phyloP scores from a whole-genome alignment of 2,329 filamentous ascomycete species.

The Ceratocystis diversiconidia region DNA sequence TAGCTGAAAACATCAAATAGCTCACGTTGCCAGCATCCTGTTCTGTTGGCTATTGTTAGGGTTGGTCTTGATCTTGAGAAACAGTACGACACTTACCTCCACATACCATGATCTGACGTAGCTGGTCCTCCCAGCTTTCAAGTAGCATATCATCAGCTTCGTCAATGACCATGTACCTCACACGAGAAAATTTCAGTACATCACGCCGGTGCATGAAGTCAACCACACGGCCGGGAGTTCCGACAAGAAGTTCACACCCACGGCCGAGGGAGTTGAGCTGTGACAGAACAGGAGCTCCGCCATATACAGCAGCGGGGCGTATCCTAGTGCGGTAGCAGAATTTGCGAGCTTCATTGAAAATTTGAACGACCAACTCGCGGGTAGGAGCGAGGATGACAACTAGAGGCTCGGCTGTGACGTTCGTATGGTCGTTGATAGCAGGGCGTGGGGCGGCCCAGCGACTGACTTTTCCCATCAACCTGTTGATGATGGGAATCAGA shows the following conservation, averaged over 20 bases:
- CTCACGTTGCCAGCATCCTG: constrained; percentile 56
- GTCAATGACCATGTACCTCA: constrained; percentile 74
- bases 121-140: constrained; percentile 60
- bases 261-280: constrained; percentile 61
- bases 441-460: constrained; percentile 70
- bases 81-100: constrained; percentile 17
- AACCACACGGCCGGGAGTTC: constrained; percentile 69
- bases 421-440: constrained; percentile 31
- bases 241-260: constrained; percentile 82
- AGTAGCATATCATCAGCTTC: constrained; percentile 90
- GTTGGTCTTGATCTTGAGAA: not conserved
- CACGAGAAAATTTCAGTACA: constrained; percentile 55
- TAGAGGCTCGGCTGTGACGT: constrained; percentile 67
- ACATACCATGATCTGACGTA: constrained; percentile 45
- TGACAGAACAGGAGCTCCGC: constrained; percentile 56
- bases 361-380: constrained; percentile 82
- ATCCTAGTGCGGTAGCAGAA: constrained; percentile 93
- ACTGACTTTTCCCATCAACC: constrained; percentile 90
- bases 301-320: constrained; percentile 79
- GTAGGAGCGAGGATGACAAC: constrained; percentile 76
- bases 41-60: constrained; percentile 34
- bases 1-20: constrained; percentile 84
- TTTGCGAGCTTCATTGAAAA: constrained; percentile 85
- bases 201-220: constrained; percentile 66
- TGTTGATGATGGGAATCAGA: constrained; percentile 73